These are phyloP conservation scores for Fusarium poae DNA, from an alignment of 2,329 filamentous ascomycete species.

Conservation along the genomic window DNA sequence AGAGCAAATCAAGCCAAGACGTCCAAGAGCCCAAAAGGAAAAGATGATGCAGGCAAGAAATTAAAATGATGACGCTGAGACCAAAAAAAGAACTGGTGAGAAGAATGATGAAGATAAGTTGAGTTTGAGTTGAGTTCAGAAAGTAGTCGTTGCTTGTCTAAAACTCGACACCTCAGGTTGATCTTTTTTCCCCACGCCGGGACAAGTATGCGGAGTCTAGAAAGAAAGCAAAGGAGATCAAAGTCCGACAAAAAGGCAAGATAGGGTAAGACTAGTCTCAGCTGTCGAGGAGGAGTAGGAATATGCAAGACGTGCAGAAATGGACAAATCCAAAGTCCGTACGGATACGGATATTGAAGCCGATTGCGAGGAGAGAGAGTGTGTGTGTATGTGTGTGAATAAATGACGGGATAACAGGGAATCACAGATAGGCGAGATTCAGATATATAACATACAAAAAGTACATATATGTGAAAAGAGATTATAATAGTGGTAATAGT, in stretches of 20 bases:
- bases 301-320: slow-evolving; percentile 10
- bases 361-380: background rate
- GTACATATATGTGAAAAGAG: background rate
- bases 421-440: slow-evolving; percentile 30
- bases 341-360: background rate
- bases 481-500: slow-evolving; percentile 1
- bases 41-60: background rate
- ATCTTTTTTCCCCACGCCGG: slow-evolving; percentile 21
- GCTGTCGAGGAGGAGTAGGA: background rate
- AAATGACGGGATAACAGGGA: background rate
- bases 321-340: background rate
- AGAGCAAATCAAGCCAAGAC: slow-evolving; percentile 14
- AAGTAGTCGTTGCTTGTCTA: slow-evolving; percentile 24
- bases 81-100: slow-evolving; percentile 12
- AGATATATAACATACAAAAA: slow-evolving; percentile 10
- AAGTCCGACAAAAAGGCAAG: background rate
- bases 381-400: background rate
- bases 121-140: slow-evolving; percentile 18
- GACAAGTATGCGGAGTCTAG: slow-evolving; percentile 20
- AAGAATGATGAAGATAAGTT: slow-evolving; percentile 1
- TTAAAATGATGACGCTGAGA: slow-evolving; percentile 18
- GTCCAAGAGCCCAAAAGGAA: slow-evolving; percentile 2
- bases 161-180: slow-evolving; percentile 43
- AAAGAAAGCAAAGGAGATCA: slow-evolving; percentile 2
- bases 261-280: background rate